phyloP scores from a whole-genome alignment of 768 basidiomycete species.

The Hygrophorus russula region DNA sequence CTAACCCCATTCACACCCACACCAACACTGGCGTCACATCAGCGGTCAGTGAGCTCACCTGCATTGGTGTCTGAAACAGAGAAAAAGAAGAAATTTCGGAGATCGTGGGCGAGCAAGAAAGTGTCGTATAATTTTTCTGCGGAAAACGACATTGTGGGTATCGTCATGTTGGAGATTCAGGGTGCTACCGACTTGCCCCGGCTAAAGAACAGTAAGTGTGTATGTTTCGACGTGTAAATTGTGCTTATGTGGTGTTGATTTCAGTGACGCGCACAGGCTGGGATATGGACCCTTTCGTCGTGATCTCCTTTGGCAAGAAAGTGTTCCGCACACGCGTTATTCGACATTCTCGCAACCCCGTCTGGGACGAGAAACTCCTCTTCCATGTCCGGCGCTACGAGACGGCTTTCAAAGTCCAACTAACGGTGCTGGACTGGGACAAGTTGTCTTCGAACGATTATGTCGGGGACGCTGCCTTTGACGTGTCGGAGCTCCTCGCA shows the following conservation, averaged over 20 bases:
- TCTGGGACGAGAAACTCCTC: constrained; percentile 90
- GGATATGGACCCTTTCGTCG: constrained; percentile 98
- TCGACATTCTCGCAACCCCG: constrained; percentile 72
- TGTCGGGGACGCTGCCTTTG: constrained; percentile 69
- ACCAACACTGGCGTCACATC: constrained; percentile 9
- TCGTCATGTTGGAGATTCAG: constrained; percentile 90
- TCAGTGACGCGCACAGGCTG: constrained; percentile 77
- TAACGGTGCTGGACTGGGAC: constrained; percentile 93
- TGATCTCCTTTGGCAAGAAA: constrained; percentile 94
- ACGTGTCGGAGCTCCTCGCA: constrained; percentile 58
- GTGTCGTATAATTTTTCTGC: constrained; percentile 44
- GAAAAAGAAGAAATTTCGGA: constrained; percentile 7
- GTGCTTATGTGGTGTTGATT: constrained; percentile 1
- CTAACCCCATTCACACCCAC: constrained; percentile 6
- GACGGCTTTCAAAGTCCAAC: constrained; percentile 62
- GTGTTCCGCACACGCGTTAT: constrained; percentile 90
- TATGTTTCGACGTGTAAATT: background rate
- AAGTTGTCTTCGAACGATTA: constrained; percentile 84
- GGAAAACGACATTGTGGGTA: constrained; percentile 79
- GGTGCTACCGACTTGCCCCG: constrained; percentile 76
- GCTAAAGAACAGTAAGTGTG: constrained; percentile 70
- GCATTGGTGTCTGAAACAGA: background rate
- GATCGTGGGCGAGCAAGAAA: constrained; percentile 16
- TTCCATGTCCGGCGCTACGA: constrained; percentile 93
- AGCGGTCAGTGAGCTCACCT: constrained; percentile 1